A percentile compares a stretch with the other conserved stretches of the same genome.
Conservation (phyloP, 148 eudicot genomes). For the Spergularia bocconei region DNA sequence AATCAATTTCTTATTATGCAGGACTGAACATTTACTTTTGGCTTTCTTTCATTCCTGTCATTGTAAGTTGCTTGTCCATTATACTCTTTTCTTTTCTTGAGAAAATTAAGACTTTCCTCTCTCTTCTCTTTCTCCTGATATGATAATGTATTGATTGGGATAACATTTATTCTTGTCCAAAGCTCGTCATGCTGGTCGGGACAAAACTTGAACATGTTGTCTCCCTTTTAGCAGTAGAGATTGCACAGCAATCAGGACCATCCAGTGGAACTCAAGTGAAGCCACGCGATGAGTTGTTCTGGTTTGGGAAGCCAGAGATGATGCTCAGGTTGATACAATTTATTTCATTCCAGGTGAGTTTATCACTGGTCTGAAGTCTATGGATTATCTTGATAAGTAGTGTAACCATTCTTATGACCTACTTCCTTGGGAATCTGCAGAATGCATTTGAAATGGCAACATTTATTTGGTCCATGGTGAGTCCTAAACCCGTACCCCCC, state of each 20-base stretch:
- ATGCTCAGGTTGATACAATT: constrained; percentile 74
- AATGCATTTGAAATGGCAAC: constrained; percentile 98
- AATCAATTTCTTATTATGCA: constrained; percentile 26
- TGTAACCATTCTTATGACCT: constrained; percentile 5
- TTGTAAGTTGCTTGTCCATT: constrained; percentile 49
- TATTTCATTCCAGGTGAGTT: constrained; percentile 85
- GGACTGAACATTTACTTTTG: constrained; percentile 95
- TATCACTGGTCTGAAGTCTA: background rate
- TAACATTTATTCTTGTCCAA: constrained; percentile 9
- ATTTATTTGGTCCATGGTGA: constrained; percentile 92
- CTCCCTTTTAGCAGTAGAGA: constrained; percentile 81
- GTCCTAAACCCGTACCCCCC: constrained; percentile 7
- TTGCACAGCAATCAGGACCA: constrained; percentile 59
- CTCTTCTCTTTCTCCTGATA: background rate
- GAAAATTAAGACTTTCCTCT: background rate
- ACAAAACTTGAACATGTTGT: constrained; percentile 99
- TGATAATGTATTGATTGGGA: background rate
- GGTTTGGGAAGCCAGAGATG: constrained; percentile 96
- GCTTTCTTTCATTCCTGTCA: constrained; percentile 91
- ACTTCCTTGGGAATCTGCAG: constrained; percentile 45
- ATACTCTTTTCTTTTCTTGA: background rate
- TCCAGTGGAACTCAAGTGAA: constrained; percentile 69
- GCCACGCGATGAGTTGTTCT: constrained; percentile 91
- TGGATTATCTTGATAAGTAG: background rate
- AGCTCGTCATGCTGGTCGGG: constrained; percentile 97